A percentile compares a stretch with the other conserved stretches of the same genome.
Conservation (phyloP, 495 filamentous ascomycete genomes). For the Pyrenula massariospora region DNA sequence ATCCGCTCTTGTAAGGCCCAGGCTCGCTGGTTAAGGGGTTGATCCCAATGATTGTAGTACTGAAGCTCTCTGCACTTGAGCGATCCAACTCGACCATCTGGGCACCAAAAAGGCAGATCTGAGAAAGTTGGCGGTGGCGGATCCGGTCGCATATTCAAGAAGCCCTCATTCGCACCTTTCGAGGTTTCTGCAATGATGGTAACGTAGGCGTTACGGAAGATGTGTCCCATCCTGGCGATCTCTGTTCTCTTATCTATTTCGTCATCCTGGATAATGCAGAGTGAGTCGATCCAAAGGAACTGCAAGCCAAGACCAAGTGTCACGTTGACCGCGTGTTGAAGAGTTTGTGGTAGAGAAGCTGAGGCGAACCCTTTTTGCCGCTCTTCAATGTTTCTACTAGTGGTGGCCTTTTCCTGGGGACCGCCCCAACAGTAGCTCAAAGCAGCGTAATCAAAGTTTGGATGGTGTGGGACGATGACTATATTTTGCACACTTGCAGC, state of each 20-base stretch:
- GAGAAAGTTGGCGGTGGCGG: neutral
- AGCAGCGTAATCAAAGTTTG: neutral
- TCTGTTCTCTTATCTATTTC: slow-evolving; percentile 10
- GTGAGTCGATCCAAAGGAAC: slow-evolving; percentile 17
- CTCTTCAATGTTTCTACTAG: neutral
- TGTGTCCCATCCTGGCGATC: slow-evolving; percentile 9
- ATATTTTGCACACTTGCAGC: neutral
- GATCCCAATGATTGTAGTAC: neutral
- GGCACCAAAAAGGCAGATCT: neutral
- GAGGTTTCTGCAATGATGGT: slow-evolving; percentile 9
- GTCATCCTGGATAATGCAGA: slow-evolving; percentile 18
- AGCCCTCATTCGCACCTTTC: neutral
- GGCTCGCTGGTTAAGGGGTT: neutral
- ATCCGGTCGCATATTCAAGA: neutral
- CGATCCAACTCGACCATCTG: neutral
- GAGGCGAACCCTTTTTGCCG: neutral
- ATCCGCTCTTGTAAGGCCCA: neutral
- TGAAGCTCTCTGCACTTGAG: neutral
- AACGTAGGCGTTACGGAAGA: slow-evolving; percentile 9
- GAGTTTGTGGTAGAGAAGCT: slow-evolving; percentile 6
- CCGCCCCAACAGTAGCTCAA: slow-evolving; percentile 5
- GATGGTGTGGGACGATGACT: neutral
- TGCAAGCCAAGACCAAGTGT: slow-evolving; percentile 9
- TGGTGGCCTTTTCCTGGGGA: neutral
- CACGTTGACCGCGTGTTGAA: slow-evolving; percentile 10